Evolutionary conservation across 495 filamentous ascomycete genomes (phyloP), one percentile per base, ranked within the genome.

Genomic region (Penicillium egyptiacum): DNA sequence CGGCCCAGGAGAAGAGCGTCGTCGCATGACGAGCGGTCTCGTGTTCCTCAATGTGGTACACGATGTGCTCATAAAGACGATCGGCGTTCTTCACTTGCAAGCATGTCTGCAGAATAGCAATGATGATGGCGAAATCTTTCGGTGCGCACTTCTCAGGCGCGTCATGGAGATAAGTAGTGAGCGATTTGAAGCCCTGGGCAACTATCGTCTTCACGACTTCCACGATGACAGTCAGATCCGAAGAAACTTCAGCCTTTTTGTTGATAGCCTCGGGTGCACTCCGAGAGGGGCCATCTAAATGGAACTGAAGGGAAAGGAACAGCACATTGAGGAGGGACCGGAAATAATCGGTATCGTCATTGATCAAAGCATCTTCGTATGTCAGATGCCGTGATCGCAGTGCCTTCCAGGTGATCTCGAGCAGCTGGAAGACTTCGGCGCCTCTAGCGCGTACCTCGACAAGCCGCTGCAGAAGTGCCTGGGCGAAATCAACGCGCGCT

Each of bases 1-100:
- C 90, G 16, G 94, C 85, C 95, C 95, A 99, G 6, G 90, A 96
- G 70, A 95, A 97, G 48, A 99, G 80, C 12, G 89, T 90, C 16
- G 87, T 86, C 0, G 91, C 92, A 49, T 89, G 86, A 58, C 92
- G 87, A n/a, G 86, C 80, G 3, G 86, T 85, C 53, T 80, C 76
- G 52, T 81, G 79, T 35, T 85, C 79, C 12, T 79, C 68, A 53
- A 94, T 83, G 65, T 88, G 80, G 39, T 82, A 82, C 45, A 86
- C 79, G 58, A 92, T 82, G 55, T 88, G 84, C 19, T 85, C 75
- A 44, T 71, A 78, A 16, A 77, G 50, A 43, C 76, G 69, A 55
- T 78, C 74, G 12, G 67, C 68, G 53, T 79, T 69, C 52, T 77
- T 78, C 26, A 96, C 79, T 55, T 83, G 84, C 22, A 97, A 78